A percentile compares a stretch with the other conserved stretches of the same genome.
Evolutionary conservation across 2,329 filamentous ascomycete genomes (phyloP).

Genomic region (Ustulina deusta): DNA sequence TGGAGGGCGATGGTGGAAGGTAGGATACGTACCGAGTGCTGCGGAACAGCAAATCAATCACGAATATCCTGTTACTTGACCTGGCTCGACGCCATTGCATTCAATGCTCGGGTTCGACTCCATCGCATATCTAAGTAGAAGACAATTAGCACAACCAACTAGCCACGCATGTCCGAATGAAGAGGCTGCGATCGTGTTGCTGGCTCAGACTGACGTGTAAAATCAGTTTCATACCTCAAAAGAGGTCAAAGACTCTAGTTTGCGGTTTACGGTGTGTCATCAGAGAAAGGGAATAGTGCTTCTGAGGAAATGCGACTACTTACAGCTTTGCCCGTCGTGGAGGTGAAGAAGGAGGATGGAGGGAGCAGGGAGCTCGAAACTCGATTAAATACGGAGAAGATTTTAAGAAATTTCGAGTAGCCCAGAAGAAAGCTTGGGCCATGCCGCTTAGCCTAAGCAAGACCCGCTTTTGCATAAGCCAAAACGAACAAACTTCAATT

Average conservation of each 20-base stretch:
- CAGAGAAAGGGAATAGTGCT: constrained; percentile 53
- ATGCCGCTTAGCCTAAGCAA: no score
- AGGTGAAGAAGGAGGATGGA: constrained; percentile 16
- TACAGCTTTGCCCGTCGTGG: constrained; percentile 38
- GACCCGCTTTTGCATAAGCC: no score
- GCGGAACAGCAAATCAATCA: neutral
- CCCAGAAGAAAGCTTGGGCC: constrained; percentile 17
- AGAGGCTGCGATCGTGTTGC: constrained; percentile 33
- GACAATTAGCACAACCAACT: constrained; percentile 44
- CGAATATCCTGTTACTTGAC: constrained; percentile 19
- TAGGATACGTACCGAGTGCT: constrained; percentile 33
- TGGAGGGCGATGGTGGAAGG: neutral
- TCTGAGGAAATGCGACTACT: constrained; percentile 19
- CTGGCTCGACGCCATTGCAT: neutral
- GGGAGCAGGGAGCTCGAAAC: constrained; percentile 30
- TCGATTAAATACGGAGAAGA: constrained; percentile 30
- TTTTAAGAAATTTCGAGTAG: constrained; percentile 37
- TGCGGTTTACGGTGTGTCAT: constrained; percentile 86
- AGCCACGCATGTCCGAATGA: constrained; percentile 8
- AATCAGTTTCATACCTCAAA: constrained; percentile 82
- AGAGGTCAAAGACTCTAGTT: constrained; percentile 94
- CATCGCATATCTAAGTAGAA: constrained; percentile 31
- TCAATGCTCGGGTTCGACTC: neutral
- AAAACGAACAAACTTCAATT: no score
- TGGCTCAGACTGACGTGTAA: constrained; percentile 94